phyloP scores from a whole-genome alignment of 257 asterid genomes.

The Solanum bulbocastanum region DNA sequence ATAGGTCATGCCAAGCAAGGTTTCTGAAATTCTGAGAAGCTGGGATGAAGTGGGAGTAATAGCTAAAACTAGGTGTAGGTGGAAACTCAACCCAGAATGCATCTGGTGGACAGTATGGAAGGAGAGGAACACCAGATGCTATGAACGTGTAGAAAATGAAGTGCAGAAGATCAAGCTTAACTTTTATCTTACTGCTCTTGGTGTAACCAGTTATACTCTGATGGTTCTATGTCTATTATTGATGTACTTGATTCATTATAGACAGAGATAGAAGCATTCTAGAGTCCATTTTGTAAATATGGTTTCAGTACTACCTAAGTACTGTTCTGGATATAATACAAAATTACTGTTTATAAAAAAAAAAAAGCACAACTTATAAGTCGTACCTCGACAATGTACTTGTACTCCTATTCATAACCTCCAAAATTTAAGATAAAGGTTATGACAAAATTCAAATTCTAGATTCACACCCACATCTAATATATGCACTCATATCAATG shows the following conservation, averaged over 20 bases:
- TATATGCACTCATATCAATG: not conserved
- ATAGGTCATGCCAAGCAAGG: not conserved
- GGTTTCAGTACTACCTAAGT: not conserved
- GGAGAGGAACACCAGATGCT: not conserved
- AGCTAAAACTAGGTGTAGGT: not conserved
- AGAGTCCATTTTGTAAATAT: not conserved
- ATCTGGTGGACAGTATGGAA: not conserved
- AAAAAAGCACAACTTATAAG: not conserved
- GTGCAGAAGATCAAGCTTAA: not conserved
- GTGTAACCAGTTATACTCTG: not conserved
- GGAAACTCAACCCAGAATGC: not conserved
- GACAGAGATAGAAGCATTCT: not conserved
- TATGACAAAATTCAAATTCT: not conserved
- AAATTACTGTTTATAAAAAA: not conserved
- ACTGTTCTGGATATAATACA: not conserved
- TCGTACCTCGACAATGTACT: not conserved
- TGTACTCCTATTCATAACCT: not conserved
- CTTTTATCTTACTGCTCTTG: not conserved
- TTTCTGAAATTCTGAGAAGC: not conserved
- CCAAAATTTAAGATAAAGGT: not conserved
- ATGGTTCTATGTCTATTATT: not conserved
- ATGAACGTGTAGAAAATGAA: not conserved
- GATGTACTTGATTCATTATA: not conserved
- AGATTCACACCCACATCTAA: not conserved
- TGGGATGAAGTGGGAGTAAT: not conserved